Conservation (phyloP, 2,329 filamentous ascomycete genomes). For the Torrubiella hemipterigena region DNA sequence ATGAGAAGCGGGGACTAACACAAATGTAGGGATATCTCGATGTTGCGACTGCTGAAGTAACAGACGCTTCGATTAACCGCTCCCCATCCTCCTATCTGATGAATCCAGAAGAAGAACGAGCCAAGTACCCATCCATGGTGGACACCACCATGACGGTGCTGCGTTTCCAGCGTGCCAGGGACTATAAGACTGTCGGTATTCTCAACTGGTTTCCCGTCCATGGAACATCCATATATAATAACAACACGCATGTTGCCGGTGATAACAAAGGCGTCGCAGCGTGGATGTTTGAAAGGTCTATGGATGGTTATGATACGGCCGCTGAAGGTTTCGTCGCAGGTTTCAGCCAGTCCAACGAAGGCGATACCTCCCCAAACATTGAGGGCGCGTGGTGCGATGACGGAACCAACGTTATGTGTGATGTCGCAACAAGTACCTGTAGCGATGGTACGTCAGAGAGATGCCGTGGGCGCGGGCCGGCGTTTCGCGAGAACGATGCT, state of each 20-base stretch:
- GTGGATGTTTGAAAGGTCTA: slow-evolving; percentile 65
- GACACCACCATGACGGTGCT: slow-evolving; percentile 60
- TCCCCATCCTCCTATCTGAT: slow-evolving; percentile 79
- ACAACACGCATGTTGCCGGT: slow-evolving; percentile 84
- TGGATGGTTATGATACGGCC: slow-evolving; percentile 42
- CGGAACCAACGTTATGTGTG: slow-evolving; percentile 58
- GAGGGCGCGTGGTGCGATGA: slow-evolving; percentile 84
- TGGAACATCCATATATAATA: slow-evolving; percentile 79
- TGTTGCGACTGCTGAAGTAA: slow-evolving; percentile 56
- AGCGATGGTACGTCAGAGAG: slow-evolving; percentile 52
- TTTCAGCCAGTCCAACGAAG: slow-evolving; percentile 85
- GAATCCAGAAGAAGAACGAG: slow-evolving; percentile 67
- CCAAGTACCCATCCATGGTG: slow-evolving; percentile 43
- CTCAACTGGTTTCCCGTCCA: slow-evolving; percentile 89
- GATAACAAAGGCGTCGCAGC: slow-evolving; percentile 95
- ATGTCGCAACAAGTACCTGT: slow-evolving; percentile 75
- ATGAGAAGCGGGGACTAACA: not conserved
- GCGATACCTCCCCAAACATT: slow-evolving; percentile 81
- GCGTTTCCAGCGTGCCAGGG: slow-evolving; percentile 60
- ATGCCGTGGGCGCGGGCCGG: slow-evolving; percentile 64
- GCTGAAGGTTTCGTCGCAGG: slow-evolving; percentile 69
- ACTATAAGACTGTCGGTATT: slow-evolving; percentile 65
- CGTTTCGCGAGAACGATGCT: slow-evolving; percentile 54
- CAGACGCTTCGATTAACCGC: slow-evolving; percentile 75
- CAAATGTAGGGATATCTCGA: slow-evolving; percentile 49